These are phyloP conservation scores for Curvularia spicifera DNA, from an alignment of 2,329 filamentous ascomycete genomes.

Conservation along the genomic window DNA sequence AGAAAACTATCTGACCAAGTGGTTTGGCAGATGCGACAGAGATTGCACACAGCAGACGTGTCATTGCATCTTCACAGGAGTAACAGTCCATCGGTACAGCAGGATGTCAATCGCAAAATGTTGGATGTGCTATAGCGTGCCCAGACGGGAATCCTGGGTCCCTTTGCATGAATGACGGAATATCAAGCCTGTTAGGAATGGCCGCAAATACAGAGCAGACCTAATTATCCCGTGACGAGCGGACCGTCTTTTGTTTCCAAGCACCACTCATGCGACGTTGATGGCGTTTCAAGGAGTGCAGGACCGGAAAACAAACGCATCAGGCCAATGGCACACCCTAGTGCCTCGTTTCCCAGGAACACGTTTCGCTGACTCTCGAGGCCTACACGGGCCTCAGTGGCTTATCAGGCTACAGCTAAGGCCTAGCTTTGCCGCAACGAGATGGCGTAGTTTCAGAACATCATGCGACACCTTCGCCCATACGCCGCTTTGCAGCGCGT, in stretches of 20 bases:
- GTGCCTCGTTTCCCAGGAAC: constrained; percentile 30
- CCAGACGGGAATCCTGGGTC: constrained; percentile 6
- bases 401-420: constrained; percentile 2
- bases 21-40: neutral
- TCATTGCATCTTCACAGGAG: neutral
- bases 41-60: constrained; percentile 5
- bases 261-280: constrained; percentile 37
- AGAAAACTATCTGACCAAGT: neutral
- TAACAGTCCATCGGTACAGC: neutral
- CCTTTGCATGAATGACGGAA: constrained; percentile 20
- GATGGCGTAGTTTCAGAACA: constrained; percentile 29
- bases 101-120: neutral
- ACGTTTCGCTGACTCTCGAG: constrained; percentile 21
- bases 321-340: constrained; percentile 33
- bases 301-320: constrained; percentile 27
- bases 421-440: constrained; percentile 23
- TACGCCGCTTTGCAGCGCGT: constrained; percentile 11
- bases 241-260: constrained; percentile 24
- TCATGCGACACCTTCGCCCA: constrained; percentile 15
- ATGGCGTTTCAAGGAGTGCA: constrained; percentile 37
- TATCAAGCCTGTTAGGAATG: constrained; percentile 15
- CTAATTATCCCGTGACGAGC: constrained; percentile 8
- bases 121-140: constrained; percentile 8
- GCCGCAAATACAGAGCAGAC: constrained; percentile 17
- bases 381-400: constrained; percentile 8